A percentile compares a stretch with the other conserved stretches of the same genome.
Evolutionary conservation across 495 filamentous ascomycete genomes (phyloP).

Genomic region (Sporormia fimetaria): DNA sequence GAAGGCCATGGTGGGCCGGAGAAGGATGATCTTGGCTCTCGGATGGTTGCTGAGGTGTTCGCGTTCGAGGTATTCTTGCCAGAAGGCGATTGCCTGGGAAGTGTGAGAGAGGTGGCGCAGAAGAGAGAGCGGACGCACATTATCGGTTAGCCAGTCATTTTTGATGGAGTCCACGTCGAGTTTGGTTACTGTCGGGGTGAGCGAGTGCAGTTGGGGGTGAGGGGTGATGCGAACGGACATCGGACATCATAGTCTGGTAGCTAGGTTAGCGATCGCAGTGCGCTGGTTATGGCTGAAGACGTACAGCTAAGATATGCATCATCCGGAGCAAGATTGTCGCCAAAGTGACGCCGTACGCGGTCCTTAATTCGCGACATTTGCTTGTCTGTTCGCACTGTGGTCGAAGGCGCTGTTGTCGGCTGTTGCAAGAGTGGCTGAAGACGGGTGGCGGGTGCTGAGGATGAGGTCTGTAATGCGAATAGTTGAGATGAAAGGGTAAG

Average conservation of each 20-base stretch:
- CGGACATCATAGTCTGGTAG: conserved; percentile 58
- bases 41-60: conserved; percentile 68
- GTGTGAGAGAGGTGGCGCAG: conserved; percentile 13
- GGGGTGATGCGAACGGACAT: conserved; percentile 40
- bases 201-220: conserved; percentile 3
- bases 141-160: conserved; percentile 96
- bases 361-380: conserved; percentile 7
- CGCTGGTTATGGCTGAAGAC: conserved; percentile 25
- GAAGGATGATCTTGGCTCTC: conserved; percentile 74
- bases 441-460: too few species aligned
- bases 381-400: not conserved
- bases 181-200: conserved; percentile 48
- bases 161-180: conserved; percentile 82
- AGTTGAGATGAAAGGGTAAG: too few species aligned
- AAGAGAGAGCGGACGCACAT: conserved; percentile 44
- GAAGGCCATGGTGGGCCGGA: conserved; percentile 88
- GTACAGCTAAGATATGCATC: conserved; percentile 64
- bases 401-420: too few species aligned
- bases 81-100: conserved; percentile 75
- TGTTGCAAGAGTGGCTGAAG: too few species aligned
- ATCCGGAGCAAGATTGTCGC: conserved; percentile 45
- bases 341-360: conserved; percentile 9
- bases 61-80: conserved; percentile 93
- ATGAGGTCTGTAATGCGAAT: too few species aligned
- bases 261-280: not conserved